These are phyloP conservation scores for Verticillium nubilum DNA, from an alignment of 2,329 filamentous ascomycete species.

Conservation along the genomic window DNA sequence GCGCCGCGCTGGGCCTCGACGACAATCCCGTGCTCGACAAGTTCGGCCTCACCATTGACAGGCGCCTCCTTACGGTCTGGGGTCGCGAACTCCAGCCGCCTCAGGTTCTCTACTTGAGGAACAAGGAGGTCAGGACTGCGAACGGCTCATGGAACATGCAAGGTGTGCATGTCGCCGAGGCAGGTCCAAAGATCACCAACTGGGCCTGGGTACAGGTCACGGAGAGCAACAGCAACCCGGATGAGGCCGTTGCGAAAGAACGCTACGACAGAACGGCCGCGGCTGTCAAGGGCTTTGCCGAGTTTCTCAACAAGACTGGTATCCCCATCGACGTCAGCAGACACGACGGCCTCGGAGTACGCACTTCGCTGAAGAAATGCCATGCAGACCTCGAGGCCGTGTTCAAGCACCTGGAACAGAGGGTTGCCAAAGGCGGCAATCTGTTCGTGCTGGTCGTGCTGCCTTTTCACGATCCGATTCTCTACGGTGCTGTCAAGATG, in stretches of 20 bases:
- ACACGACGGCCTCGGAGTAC: not conserved
- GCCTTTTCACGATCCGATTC: constrained; percentile 37
- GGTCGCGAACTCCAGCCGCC: constrained; percentile 65
- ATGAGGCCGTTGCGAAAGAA: no score
- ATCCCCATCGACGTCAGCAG: constrained; percentile 28
- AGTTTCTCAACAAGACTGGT: constrained; percentile 30
- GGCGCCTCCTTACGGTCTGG: constrained; percentile 62
- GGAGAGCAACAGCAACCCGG: no score
- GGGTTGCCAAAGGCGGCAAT: constrained; percentile 9
- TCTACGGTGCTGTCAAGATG: constrained; percentile 64
- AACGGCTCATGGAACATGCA: constrained; percentile 69
- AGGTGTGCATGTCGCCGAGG: constrained; percentile 47
- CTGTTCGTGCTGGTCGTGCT: constrained; percentile 59
- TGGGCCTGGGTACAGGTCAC: constrained; percentile 47
- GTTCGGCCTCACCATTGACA: constrained; percentile 60
- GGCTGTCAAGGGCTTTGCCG: constrained; percentile 26
- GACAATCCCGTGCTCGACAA: constrained; percentile 26
- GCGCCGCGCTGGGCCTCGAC: constrained; percentile 53
- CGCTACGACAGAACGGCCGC: not conserved
- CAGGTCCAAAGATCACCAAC: constrained; percentile 35
- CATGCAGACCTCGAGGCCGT: constrained; percentile 2
- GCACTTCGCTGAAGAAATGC: not conserved
- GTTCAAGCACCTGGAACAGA: constrained; percentile 23
- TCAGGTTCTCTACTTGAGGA: constrained; percentile 47
- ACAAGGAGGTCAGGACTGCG: constrained; percentile 23